Conservation (phyloP, 495 filamentous ascomycete genomes). For the Viridothelium virens region DNA sequence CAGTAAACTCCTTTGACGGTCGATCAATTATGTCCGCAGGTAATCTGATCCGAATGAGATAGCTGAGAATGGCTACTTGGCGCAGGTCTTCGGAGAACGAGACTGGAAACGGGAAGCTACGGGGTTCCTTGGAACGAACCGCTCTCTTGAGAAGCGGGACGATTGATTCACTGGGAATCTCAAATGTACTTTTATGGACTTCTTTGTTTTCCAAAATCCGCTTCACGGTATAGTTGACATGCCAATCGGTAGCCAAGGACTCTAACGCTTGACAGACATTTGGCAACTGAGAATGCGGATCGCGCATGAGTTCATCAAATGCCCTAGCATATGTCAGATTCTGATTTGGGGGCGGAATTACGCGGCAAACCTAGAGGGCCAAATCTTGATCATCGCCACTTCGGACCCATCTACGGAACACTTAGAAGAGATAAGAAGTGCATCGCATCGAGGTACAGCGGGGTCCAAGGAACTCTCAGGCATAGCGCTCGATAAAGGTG, state of each 20-base stretch:
- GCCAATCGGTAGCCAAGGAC: neutral
- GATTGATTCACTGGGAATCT: conserved; percentile 1
- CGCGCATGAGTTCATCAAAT: neutral
- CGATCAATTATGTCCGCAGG: neutral
- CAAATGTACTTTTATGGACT: neutral
- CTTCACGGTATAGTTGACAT: neutral
- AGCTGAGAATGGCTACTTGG: neutral
- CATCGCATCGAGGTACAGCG: neutral
- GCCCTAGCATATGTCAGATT: neutral
- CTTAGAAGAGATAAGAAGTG: neutral
- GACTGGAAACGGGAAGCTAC: neutral
- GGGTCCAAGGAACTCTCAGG: neutral
- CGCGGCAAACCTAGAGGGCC: neutral
- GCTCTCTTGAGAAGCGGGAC: neutral
- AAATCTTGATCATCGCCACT: conserved; percentile 3
- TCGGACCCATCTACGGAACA: neutral
- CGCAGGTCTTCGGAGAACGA: neutral
- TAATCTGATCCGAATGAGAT: neutral
- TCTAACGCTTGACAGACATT: neutral
- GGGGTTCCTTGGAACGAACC: neutral
- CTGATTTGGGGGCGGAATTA: neutral
- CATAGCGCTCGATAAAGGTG: neutral
- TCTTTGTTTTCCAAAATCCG: neutral
- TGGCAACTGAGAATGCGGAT: neutral
- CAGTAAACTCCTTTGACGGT: neutral